Conservation (phyloP, 208 protist genomes). For the Trypanosomatidae sp. region DNA sequence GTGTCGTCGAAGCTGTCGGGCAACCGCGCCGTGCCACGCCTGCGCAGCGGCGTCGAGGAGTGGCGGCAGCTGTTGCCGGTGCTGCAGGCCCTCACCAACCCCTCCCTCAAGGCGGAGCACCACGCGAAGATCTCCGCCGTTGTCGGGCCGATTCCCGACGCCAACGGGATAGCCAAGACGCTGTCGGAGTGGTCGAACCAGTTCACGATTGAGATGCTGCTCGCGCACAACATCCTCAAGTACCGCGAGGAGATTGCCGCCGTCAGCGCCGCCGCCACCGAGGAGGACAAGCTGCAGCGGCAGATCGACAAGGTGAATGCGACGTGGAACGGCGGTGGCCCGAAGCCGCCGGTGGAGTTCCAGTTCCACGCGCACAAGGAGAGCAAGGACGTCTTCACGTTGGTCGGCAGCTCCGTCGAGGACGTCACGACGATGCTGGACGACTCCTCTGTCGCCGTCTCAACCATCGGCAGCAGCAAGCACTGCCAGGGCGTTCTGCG, state of each 20-base stretch:
- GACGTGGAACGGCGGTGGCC: conserved; percentile 90
- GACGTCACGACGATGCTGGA: conserved; percentile 94
- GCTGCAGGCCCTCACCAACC: conserved; percentile 92
- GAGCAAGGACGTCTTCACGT: conserved; percentile 90
- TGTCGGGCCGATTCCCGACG: conserved; percentile 65
- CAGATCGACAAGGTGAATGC: conserved; percentile 96
- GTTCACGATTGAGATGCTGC: conserved; percentile 90
- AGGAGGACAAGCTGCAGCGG: conserved; percentile 97
- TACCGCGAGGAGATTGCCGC: conserved; percentile 91
- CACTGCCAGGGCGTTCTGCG: conserved; percentile 93
- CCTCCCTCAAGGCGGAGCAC: conserved; percentile 91
- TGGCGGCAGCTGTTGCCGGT: conserved; percentile 93
- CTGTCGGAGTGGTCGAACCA: conserved; percentile 77
- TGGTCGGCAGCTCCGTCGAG: conserved; percentile 90
- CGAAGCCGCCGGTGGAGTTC: conserved; percentile 92
- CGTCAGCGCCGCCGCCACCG: conserved; percentile 93
- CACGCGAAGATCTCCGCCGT: conserved; percentile 70
- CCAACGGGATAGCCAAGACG: conserved; percentile 50
- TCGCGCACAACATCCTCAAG: conserved; percentile 84
- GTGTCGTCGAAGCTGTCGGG: conserved; percentile 80
- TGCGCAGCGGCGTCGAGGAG: conserved; percentile 90
- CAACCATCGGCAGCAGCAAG: conserved; percentile 92
- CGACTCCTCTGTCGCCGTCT: conserved; percentile 89
- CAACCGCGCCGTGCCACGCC: conserved; percentile 82
- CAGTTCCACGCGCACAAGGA: conserved; percentile 95